Evolutionary conservation across 495 filamentous ascomycete species (phyloP), one percentile per base, ranked within the genome.

Genomic region (Penicillium ochrochloron): DNA sequence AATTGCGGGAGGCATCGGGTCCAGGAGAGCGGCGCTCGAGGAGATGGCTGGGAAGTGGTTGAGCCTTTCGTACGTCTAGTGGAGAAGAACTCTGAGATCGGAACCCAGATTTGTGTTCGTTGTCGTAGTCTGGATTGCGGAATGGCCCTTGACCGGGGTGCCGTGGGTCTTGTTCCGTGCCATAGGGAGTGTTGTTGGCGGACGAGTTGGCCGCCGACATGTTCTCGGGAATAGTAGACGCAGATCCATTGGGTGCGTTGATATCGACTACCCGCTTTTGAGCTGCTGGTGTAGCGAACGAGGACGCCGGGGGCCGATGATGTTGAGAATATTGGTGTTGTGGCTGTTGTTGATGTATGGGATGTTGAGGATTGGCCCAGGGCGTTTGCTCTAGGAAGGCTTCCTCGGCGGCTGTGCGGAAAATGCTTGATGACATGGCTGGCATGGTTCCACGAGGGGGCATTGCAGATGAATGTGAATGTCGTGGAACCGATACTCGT

Each of bases 321-420:
- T 75, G 73, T 60, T 75, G 67, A 14, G 75, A 70, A 50, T 79
- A 76, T 41, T 80, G 75, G 52, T 81, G 73, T 46, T 75, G 67
- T 35, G 75, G 71, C 55, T 82, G 78, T 51, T 81, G 76, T 53
- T 82, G 81, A 69, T 93, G 90, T 17, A 87, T 87, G 1, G 92
- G 91, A 70, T 96, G 92, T 63, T 93, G 90, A 15, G 92, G 90
- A 73, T 95, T 95, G 31, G 91, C 91, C 92, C 92, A 96, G 1
- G 92, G 89, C 2, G 89, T 94, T 64, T 90, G 87, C 59, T 93
- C 90, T 56, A 94, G 83, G 66, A 93, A 94, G 53, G 90, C 88
- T 72, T 94, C 91, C 67, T 93, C 92, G 11, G 91, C 92, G 39
- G 89, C 83, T 11, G 86, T 75, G 48, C 73, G 73, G 69, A 75